Percentiles rank a stretch among this genome's conserved stretches.
phyloP scores from a whole-genome alignment of 192 early-diverging fungal genomes.

The Coemansia sp. region DNA sequence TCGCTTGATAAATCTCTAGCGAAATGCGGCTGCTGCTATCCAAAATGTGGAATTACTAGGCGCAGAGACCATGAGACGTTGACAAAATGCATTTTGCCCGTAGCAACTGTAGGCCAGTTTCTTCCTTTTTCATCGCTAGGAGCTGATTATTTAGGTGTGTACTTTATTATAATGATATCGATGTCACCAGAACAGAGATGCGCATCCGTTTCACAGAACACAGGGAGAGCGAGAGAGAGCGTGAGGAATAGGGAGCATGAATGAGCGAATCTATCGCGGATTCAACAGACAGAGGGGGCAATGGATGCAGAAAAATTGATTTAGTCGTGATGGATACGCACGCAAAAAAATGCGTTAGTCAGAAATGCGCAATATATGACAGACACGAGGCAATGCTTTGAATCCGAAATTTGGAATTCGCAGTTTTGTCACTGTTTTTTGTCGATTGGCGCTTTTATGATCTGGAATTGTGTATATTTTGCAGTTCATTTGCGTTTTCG shows the following conservation, averaged over 20 bases:
- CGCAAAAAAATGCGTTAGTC: not conserved
- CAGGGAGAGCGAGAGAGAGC: not conserved
- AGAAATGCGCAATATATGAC: no score
- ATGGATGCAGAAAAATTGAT: conserved; percentile 3
- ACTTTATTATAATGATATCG: conserved; percentile 9
- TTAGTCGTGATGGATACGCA: conserved; percentile 4
- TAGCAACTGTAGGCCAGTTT: conserved; percentile 1
- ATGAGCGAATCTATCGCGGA: conserved; percentile 8
- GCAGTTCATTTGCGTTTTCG: not conserved
- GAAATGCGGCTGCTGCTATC: no score
- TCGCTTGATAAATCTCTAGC: no score
- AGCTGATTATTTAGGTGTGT: conserved; percentile 36
- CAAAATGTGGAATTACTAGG: no score
- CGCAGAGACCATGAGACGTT: no score
- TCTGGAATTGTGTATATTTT: not conserved
- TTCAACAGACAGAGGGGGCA: not conserved
- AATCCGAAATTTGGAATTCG: conserved; percentile 1
- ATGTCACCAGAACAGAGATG: not conserved
- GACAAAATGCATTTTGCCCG: conserved; percentile 9
- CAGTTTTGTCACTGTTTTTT: not conserved
- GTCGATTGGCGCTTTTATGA: not conserved
- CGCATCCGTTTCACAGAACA: not conserved
- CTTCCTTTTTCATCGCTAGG: conserved; percentile 38
- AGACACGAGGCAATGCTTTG: not conserved
- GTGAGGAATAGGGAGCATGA: not conserved